Evolutionary conservation across 352 stramenopile genomes (phyloP).

Genomic region (Pythium volutum): DNA sequence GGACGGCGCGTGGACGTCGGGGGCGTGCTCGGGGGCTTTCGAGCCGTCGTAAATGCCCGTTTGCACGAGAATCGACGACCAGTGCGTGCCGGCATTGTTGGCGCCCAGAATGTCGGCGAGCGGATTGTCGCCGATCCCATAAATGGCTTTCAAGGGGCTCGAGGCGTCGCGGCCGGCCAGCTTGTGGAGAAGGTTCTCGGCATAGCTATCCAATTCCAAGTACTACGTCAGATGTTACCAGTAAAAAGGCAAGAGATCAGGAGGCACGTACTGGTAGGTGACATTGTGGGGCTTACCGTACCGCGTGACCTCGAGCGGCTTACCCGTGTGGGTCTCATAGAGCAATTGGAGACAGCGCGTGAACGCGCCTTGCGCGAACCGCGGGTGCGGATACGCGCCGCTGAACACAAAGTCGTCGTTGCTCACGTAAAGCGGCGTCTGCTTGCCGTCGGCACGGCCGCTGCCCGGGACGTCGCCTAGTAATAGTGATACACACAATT

Average conservation of each 20-base stretch:
- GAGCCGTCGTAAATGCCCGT: constrained; percentile 82
- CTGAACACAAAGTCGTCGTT: constrained; percentile 90
- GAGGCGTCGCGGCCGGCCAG: constrained; percentile 39
- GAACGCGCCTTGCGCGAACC: constrained; percentile 84
- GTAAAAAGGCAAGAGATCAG: not conserved
- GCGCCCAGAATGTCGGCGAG: constrained; percentile 83
- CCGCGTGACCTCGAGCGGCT: constrained; percentile 63
- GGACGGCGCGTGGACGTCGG: constrained; percentile 55
- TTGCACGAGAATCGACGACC: constrained; percentile 83
- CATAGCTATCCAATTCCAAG: constrained; percentile 38
- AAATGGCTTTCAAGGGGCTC: constrained; percentile 58
- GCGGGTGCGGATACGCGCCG: constrained; percentile 74
- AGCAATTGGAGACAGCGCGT: constrained; percentile 72
- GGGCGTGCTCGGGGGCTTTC: constrained; percentile 56
- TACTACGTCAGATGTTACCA: not conserved
- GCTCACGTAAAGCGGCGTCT: constrained; percentile 79
- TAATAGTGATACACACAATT: not conserved
- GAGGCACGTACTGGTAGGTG: constrained; percentile 69
- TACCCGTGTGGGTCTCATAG: constrained; percentile 64
- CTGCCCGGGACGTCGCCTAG: constrained; percentile 63
- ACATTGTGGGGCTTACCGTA: constrained; percentile 85
- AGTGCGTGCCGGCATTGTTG: constrained; percentile 79
- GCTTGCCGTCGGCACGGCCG: constrained; percentile 39
- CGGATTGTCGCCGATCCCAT: constrained; percentile 89
- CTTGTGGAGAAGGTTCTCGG: constrained; percentile 60